Conservation (phyloP, 1,284 basidiomycete species). For the Vanrija sp. region DNA sequence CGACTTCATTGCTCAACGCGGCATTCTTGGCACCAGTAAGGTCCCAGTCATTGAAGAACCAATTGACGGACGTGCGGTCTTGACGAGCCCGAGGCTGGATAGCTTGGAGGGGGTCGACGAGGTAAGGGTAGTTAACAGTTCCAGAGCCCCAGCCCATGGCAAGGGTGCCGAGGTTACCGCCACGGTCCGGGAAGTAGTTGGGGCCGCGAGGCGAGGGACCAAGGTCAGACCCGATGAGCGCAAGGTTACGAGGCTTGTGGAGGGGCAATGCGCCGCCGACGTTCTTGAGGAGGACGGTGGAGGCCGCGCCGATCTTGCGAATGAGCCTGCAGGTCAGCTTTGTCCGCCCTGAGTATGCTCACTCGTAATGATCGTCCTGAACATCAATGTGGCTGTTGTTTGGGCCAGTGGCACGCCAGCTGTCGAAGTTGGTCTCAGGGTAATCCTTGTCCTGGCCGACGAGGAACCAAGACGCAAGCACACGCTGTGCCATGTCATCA, state of each 20-base stretch:
- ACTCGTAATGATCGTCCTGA: slow-evolving; percentile 64
- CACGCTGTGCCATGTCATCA: slow-evolving; percentile 33
- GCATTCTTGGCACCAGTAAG: slow-evolving; percentile 53
- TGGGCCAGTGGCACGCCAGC: slow-evolving; percentile 8
- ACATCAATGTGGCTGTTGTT: slow-evolving; percentile 64
- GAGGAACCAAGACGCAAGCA: slow-evolving; percentile 32
- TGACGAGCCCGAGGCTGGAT: slow-evolving; percentile 58
- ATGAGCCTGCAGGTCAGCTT: slow-evolving; percentile 6
- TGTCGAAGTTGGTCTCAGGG: slow-evolving; percentile 19
- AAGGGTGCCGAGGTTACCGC: slow-evolving; percentile 57
- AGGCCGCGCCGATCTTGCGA: slow-evolving; percentile 22
- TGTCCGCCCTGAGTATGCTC: not conserved
- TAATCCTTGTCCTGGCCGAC: slow-evolving; percentile 30
- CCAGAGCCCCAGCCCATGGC: slow-evolving; percentile 82
- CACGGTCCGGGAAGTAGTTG: slow-evolving; percentile 64
- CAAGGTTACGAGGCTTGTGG: slow-evolving; percentile 54
- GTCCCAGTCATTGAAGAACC: slow-evolving; percentile 63
- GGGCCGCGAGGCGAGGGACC: slow-evolving; percentile 66
- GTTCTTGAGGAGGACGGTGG: slow-evolving; percentile 73
- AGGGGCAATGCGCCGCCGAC: slow-evolving; percentile 59
- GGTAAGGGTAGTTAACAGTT: slow-evolving; percentile 52
- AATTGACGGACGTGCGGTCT: slow-evolving; percentile 55
- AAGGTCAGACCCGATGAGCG: slow-evolving; percentile 65
- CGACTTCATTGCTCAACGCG: slow-evolving; percentile 58
- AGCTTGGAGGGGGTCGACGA: slow-evolving; percentile 61